Evolutionary conservation across 495 filamentous ascomycete genomes (phyloP).

Genomic region (Aspergillus cavernicola): DNA sequence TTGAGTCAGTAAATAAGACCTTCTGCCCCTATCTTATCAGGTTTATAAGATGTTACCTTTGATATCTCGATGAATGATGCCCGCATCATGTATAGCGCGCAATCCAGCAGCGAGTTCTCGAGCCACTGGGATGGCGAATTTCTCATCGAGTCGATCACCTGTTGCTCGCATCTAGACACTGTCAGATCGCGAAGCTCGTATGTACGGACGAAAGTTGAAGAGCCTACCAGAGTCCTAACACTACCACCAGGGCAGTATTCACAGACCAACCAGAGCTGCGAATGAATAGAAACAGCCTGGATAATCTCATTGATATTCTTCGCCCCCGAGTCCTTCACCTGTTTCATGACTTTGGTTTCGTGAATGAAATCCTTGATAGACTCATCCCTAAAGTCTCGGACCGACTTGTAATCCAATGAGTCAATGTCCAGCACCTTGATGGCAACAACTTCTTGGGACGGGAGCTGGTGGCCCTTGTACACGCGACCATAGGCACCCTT

Average conservation of each 20-base stretch:
- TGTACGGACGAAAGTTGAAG: neutral
- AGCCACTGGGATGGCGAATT: slow-evolving; percentile 84
- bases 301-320: slow-evolving; percentile 89
- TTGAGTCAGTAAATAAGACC: slow-evolving; percentile 7
- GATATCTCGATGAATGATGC: slow-evolving; percentile 93
- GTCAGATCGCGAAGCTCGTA: neutral
- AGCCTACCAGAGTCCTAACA: slow-evolving; percentile 75
- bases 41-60: slow-evolving; percentile 57
- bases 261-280: slow-evolving; percentile 90
- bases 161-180: slow-evolving; percentile 53
- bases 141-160: slow-evolving; percentile 71
- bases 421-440: slow-evolving; percentile 98
- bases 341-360: slow-evolving; percentile 81
- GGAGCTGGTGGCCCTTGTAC: slow-evolving; percentile 68
- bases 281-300: slow-evolving; percentile 80
- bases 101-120: slow-evolving; percentile 83
- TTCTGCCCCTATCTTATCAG: neutral
- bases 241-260: slow-evolving; percentile 96
- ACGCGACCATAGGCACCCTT: slow-evolving; percentile 96
- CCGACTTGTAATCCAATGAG: slow-evolving; percentile 65
- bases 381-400: slow-evolving; percentile 69
- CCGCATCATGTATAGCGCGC: slow-evolving; percentile 82
- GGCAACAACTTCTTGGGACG: slow-evolving; percentile 67
- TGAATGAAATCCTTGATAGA: slow-evolving; percentile 82
- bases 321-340: slow-evolving; percentile 77